Conservation (phyloP, 1,139 yeast genomes). For the Candida smagusa region DNA sequence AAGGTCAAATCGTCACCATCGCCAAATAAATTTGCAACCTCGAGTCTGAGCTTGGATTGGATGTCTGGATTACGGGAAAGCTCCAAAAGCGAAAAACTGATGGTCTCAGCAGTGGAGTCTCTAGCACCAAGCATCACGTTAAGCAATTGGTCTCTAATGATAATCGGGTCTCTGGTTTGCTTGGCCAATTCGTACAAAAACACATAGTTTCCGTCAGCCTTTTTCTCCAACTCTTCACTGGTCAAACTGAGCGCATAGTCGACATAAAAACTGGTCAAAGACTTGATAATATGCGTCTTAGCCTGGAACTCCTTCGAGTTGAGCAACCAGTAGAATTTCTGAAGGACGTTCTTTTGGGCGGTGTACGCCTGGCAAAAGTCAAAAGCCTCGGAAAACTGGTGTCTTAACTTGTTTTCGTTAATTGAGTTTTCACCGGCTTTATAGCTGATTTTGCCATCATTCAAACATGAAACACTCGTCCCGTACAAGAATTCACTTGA, state of each 20-base stretch:
- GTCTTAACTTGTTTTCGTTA: constrained; percentile 18
- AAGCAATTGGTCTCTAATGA: constrained; percentile 43
- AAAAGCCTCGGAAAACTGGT: constrained; percentile 29
- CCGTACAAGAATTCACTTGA: constrained; percentile 43
- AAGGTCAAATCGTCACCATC: constrained; percentile 22
- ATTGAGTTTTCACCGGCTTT: constrained; percentile 18
- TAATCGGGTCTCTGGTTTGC: constrained; percentile 40
- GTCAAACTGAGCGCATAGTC: constrained; percentile 22
- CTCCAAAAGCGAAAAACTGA: constrained; percentile 39
- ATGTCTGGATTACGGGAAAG: constrained; percentile 38
- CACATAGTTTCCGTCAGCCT: constrained; percentile 35
- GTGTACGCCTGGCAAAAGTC: constrained; percentile 29
- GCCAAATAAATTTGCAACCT: constrained; percentile 35
- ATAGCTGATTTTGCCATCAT: constrained; percentile 23
- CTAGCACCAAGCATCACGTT: constrained; percentile 46
- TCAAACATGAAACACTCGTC: constrained; percentile 26
- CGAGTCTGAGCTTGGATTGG: constrained; percentile 31
- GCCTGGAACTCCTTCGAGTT: constrained; percentile 30
- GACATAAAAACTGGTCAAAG: constrained; percentile 33
- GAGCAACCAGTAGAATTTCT: constrained; percentile 24
- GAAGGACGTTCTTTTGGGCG: constrained; percentile 29
- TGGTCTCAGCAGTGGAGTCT: constrained; percentile 47
- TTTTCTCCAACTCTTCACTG: constrained; percentile 34
- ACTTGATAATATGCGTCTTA: constrained; percentile 16
- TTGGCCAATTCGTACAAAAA: constrained; percentile 45